phyloP scores from a whole-genome alignment of 2,329 filamentous ascomycete genomes.

The Colletotrichum lupini region DNA sequence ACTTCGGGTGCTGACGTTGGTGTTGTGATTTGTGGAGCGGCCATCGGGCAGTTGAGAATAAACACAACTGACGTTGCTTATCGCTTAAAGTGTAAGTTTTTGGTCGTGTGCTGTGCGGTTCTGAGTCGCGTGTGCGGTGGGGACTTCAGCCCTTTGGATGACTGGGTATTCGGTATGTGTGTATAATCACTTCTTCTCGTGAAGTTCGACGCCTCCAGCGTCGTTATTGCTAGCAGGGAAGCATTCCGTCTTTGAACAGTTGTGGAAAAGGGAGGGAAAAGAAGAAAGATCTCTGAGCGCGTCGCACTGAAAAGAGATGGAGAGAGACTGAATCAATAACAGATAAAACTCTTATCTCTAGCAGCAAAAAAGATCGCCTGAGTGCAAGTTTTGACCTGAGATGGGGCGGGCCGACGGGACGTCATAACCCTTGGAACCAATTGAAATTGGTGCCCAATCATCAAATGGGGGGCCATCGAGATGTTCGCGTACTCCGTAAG shows the following conservation, averaged over 20 bases:
- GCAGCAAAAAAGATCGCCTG: neutral
- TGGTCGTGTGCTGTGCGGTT: neutral
- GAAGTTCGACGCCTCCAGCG: conserved; percentile 34
- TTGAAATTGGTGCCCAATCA: neutral
- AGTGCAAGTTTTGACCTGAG: neutral
- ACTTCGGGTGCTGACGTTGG: conserved; percentile 7
- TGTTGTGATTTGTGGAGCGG: conserved; percentile 15
- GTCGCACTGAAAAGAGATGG: neutral
- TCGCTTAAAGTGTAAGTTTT: neutral
- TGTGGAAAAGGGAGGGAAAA: neutral
- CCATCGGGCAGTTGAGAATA: conserved; percentile 12
- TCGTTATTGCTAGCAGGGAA: conserved; percentile 26
- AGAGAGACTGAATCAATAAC: neutral
- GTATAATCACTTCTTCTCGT: conserved; percentile 14
- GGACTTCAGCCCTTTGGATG: neutral
- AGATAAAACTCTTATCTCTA: conserved; percentile 1
- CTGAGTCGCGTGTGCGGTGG: neutral
- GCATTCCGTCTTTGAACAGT: conserved; percentile 19
- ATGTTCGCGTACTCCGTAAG: neutral
- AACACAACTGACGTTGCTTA: neutral
- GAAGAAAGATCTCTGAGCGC: neutral
- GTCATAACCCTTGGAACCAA: conserved; percentile 2
- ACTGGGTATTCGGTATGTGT: neutral
- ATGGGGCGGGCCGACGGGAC: conserved; percentile 3
- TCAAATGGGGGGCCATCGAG: neutral